Evolutionary conservation across 371 early-diverging fungal genomes (phyloP), one percentile per base, ranked within the genome.

Genomic region (Fennellomyces sp.): DNA sequence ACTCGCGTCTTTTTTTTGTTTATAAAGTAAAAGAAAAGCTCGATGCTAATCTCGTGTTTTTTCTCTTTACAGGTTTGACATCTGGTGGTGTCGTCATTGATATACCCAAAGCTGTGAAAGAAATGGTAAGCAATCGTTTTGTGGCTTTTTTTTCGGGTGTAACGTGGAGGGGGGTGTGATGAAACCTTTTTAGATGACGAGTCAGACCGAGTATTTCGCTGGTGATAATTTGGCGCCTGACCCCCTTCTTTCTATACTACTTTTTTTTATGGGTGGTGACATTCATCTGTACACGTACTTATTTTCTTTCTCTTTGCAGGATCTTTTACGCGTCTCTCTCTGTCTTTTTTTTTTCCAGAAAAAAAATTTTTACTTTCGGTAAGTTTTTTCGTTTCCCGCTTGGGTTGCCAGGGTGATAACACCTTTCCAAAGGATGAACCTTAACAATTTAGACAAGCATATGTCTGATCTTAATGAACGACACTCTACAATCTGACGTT

Each of bases 201-300:
- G 87, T 86, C 87, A 73, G 87, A 86, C 69, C 61, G 85, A 86
- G 87, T 83, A 65, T 68, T 83, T 86, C 85, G 66, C 68, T 86
- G 87, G 81, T 73, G 87, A 86, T 56, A 85, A 66, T 73, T 51
- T 51, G 28, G 28, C 33, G 33, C 51, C 51, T 51, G 51, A 51
- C 51, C 70, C 68, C 60, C 74, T 70, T 75, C 75, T 69, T 50
- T 52, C 54, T 49, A 30, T 45, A 13, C n/a, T 38, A 23, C 19
- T 33, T 38, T 49, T 6, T 26, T 38, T n/a, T 35, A 23, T 33
- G 17, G 8, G n/a, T n/a, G n/a, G n/a, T n/a, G n/a, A n/a, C n/a
- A n/a, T n/a, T n/a, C n/a, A n/a, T n/a, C n/a, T n/a, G n/a, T n/a
- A n/a, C n/a, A n/a, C n/a, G n/a, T n/a, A n/a, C n/a, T n/a, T n/a